A percentile compares a stretch with the other conserved stretches of the same genome.
phyloP scores from a whole-genome alignment of 225 moss, liverwort and hornwort genomes.

The Sphagnum tenellum region DNA sequence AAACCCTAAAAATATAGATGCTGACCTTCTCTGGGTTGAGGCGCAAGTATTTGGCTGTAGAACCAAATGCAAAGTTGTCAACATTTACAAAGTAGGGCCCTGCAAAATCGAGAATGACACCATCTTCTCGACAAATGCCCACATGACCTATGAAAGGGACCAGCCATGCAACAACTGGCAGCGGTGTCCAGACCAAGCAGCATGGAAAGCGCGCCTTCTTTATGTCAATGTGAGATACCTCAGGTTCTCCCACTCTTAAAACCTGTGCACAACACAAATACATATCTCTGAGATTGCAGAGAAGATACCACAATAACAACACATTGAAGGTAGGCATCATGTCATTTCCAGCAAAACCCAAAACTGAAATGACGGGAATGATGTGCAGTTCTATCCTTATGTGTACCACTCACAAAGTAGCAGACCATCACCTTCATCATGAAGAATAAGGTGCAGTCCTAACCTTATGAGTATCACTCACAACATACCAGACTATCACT shows the following conservation, averaged over 20 bases:
- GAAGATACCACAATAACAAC: no score
- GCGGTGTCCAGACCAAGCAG: slow-evolving; percentile 91
- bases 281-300: no score
- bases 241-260: slow-evolving; percentile 1
- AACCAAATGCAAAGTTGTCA: slow-evolving; percentile 79
- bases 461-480: no score
- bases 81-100: slow-evolving; percentile 77
- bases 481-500: no score
- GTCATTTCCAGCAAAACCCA: no score
- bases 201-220: slow-evolving; percentile 60
- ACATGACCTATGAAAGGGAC: slow-evolving; percentile 92
- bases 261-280: slow-evolving; percentile 10
- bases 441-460: no score
- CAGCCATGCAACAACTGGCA: slow-evolving; percentile 92
- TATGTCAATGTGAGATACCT: slow-evolving; percentile 35
- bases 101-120: slow-evolving; percentile 85
- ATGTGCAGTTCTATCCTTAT: no score
- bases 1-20: neutral
- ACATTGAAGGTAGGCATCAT: no score
- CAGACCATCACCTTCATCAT: no score
- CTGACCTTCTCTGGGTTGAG: slow-evolving; percentile 48
- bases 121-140: slow-evolving; percentile 88
- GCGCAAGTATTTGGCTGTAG: slow-evolving; percentile 67
- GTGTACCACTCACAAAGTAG: no score
- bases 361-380: no score